phyloP scores from a whole-genome alignment of 108 stramenopile genomes.

The Cyclostephanos invisitatus region DNA sequence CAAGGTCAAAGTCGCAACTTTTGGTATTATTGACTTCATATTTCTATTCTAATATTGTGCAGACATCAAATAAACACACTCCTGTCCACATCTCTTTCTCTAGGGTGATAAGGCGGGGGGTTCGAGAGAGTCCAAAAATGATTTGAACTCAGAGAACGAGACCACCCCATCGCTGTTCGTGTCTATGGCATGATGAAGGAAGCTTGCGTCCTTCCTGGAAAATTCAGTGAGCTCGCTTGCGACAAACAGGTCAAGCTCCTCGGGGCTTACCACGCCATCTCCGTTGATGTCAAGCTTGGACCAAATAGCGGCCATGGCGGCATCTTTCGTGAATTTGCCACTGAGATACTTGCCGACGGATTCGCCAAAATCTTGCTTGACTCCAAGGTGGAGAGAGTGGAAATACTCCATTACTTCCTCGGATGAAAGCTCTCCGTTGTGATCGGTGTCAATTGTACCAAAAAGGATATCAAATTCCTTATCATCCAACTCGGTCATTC shows the following conservation, averaged over 20 bases:
- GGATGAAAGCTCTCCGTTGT: not conserved
- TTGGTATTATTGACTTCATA: too few relatives aligned
- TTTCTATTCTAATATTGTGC: too few relatives aligned
- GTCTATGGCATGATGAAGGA: not conserved
- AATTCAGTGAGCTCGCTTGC: not conserved
- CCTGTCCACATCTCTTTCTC: not conserved
- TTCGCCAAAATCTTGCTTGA: slow-evolving; percentile 1
- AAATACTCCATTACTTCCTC: not conserved
- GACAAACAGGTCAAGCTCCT: not conserved
- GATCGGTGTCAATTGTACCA: not conserved
- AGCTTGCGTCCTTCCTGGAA: not conserved
- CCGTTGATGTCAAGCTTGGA: slow-evolving; percentile 6
- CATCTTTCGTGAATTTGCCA: not conserved
- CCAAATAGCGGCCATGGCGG: not conserved
- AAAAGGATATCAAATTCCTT: slow-evolving; percentile 2
- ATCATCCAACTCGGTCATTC: not conserved
- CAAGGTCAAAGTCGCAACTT: too few relatives aligned
- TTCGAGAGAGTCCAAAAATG: slow-evolving; percentile 1
- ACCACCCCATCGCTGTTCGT: not conserved
- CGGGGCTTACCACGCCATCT: slow-evolving; percentile 1
- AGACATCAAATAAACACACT: not conserved
- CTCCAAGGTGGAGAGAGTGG: slow-evolving; percentile 1
- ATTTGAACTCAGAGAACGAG: not conserved
- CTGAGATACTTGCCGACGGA: not conserved
- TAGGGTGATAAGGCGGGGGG: not conserved